Evolutionary conservation across 2,329 filamentous ascomycete genomes (phyloP), one percentile per base, ranked within the genome.

Genomic region (Phaeosphaeria sp.): DNA sequence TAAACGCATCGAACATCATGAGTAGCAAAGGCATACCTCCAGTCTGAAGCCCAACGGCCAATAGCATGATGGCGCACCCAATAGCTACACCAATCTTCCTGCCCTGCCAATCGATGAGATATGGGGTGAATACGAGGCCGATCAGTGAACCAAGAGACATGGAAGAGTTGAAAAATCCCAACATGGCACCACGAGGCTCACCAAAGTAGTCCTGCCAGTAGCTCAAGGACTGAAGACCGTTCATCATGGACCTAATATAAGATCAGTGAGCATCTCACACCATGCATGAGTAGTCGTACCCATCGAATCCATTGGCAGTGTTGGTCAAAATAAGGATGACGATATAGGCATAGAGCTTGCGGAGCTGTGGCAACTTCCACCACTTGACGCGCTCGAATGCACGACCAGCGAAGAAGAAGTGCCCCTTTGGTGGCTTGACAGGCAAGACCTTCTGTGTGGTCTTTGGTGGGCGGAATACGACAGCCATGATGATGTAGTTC

Each of bases 301-400:
- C 83, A 64, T 87, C 84, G 60, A 82, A 86, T 17, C 84, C 84
- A 70, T 85, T 85, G 78, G 69, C 64, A 1, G 68, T 62, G n/a
- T 60, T 59, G 6, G 58, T 56, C 27, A 60, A 25, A 17, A 61
- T 56, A 20, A 56, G 18, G 18, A 61, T 50, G 50, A 61, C 53
- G 22, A 63, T 61, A 47, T 56, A 60, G 39, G 56, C 23, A 50
- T 63, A 61, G 15, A 61, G 60, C 33, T 17, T 47, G 36, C 60
- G 60, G n/a, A 63, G 55, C 21, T 61, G 58, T 7, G 48, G 48
- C 23, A 39, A 44, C 43, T 56, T 55, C 54, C 55, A 61, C 60
- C 58, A 63, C 39, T 49, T 17, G n/a, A 61, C 49, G 11, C 59
- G 57, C 44, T 47, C 30, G 44, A 52, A 62, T 7, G 44, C 49